Percentiles rank a stretch among this genome's conserved stretches.
phyloP scores from a whole-genome alignment of 805 yeast species.

The Zygosaccharomyces siamensis region DNA sequence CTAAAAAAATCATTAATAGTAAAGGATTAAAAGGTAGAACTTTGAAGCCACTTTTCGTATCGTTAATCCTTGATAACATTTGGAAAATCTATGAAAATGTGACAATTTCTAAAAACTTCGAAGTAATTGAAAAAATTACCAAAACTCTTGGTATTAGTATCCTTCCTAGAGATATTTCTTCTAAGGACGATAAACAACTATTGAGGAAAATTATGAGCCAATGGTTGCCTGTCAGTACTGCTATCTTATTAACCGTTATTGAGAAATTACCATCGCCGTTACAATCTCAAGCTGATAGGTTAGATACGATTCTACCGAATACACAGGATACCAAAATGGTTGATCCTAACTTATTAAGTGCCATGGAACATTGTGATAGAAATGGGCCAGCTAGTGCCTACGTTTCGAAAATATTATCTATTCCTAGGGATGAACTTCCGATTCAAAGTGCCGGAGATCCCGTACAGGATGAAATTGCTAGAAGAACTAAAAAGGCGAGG shows the following conservation, averaged over 20 bases:
- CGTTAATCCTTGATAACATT: conserved; percentile 78
- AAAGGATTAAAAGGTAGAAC: conserved; percentile 58
- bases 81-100: conserved; percentile 87
- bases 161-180: conserved; percentile 67
- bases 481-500: conserved; percentile 59
- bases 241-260: conserved; percentile 77
- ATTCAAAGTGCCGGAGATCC: conserved; percentile 40
- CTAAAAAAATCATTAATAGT: conserved; percentile 71
- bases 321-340: conserved; percentile 38
- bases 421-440: conserved; percentile 80
- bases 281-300: conserved; percentile 65
- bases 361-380: conserved; percentile 66
- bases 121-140: conserved; percentile 69
- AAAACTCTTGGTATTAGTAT: conserved; percentile 63
- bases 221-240: conserved; percentile 90
- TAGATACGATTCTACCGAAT: conserved; percentile 59
- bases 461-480: conserved; percentile 54
- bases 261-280: conserved; percentile 82
- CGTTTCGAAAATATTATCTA: conserved; percentile 83
- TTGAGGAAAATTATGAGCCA: conserved; percentile 72
- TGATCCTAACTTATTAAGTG: conserved; percentile 44
- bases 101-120: conserved; percentile 58
- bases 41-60: conserved; percentile 79
- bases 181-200: conserved; percentile 67
- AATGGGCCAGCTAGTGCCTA: conserved; percentile 66